Evolutionary conservation across 225 moss, liverwort and hornwort species (phyloP).

Genomic region (Lunularia cruciata): DNA sequence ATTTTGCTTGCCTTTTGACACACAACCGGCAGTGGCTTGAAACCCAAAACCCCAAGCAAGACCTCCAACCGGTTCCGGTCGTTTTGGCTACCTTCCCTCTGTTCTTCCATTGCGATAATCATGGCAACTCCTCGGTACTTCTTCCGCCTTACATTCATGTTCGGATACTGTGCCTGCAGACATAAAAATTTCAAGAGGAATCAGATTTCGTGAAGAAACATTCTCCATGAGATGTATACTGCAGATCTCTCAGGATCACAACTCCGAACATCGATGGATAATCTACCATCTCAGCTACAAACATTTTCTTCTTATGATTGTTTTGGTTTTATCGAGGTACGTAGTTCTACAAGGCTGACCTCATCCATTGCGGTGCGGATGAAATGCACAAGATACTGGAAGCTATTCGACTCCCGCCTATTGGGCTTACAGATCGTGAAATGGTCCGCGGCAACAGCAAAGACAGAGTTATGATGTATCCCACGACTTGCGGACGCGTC

Average conservation of each 20-base stretch:
- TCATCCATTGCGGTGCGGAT: slow-evolving; percentile 10
- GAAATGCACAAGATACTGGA: slow-evolving; percentile 19
- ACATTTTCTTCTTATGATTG: no score
- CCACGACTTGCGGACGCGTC: slow-evolving; percentile 6
- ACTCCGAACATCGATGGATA: no score
- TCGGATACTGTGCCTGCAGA: slow-evolving; percentile 14
- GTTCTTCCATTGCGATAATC: slow-evolving; percentile 5
- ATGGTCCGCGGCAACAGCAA: slow-evolving; percentile 18
- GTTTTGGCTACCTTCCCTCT: not conserved
- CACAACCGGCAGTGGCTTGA: not conserved
- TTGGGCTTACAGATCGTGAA: slow-evolving; percentile 9
- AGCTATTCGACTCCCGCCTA: slow-evolving; percentile 7
- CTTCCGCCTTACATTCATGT: slow-evolving; percentile 11
- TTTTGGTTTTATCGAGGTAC: no score
- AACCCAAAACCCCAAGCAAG: not conserved
- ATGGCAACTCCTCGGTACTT: not conserved
- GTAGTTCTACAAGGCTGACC: not conserved
- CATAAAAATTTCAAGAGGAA: no score
- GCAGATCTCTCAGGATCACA: no score
- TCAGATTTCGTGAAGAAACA: no score
- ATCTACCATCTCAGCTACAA: no score
- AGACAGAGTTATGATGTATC: slow-evolving; percentile 4
- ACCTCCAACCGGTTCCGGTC: not conserved
- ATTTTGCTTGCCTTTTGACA: not conserved
- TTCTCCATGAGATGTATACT: no score